phyloP scores from a whole-genome alignment of 1,284 basidiomycete genomes.

The Leccinum pallidistipes region DNA sequence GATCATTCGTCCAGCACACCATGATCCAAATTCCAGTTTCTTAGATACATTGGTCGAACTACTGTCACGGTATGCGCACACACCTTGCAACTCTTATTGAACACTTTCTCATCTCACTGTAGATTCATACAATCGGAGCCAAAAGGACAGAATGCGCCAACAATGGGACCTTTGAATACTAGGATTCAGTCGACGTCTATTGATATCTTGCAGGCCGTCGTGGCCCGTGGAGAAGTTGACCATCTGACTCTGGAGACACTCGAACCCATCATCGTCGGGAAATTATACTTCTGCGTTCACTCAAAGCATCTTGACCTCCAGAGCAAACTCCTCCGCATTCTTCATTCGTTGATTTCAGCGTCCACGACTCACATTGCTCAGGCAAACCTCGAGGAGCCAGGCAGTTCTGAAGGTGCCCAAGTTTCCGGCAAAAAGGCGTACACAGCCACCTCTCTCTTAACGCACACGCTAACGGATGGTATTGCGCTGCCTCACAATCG shows the following conservation, averaged over 20 bases:
- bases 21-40: conserved; percentile 64
- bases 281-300: conserved; percentile 77
- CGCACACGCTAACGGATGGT: conserved; percentile 81
- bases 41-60: conserved; percentile 72
- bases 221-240: conserved; percentile 79
- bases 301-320: conserved; percentile 75
- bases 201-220: conserved; percentile 81
- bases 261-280: conserved; percentile 71
- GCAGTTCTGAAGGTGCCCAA: conserved; percentile 30
- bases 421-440: conserved; percentile 35
- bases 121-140: conserved; percentile 82
- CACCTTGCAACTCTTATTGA: background rate
- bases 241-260: conserved; percentile 57
- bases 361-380: conserved; percentile 37
- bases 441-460: conserved; percentile 66
- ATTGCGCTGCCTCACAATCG: conserved; percentile 71
- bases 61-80: conserved; percentile 58
- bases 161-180: conserved; percentile 62
- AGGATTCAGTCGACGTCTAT: conserved; percentile 73
- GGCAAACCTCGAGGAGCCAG: conserved; percentile 31
- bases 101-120: conserved; percentile 3
- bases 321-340: conserved; percentile 89
- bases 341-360: conserved; percentile 82
- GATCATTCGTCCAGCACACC: conserved; percentile 42
- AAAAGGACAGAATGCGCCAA: conserved; percentile 41